Base-by-base conservation (phyloP, 2,329 filamentous ascomycete species). In the Ceratocystis eucalypticola region DNA sequence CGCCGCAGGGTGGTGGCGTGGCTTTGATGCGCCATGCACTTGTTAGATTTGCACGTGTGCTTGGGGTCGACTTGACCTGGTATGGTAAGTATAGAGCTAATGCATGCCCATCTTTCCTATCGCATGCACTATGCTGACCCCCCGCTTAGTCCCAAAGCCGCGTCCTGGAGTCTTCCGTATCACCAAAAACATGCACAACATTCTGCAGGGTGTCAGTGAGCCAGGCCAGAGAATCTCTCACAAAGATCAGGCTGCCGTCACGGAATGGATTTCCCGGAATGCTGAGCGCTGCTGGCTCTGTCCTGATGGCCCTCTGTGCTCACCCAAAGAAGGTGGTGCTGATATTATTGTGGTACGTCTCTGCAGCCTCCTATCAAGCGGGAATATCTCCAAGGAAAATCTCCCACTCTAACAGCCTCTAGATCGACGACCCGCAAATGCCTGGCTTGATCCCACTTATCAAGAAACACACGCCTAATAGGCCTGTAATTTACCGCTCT, bases 161-260 rank as follows among this genome's bases (percentile, higher is more conserved):
- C 85, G 87, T 63, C 88, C 88, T 2, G 86, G 88, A 17, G 85
- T 93, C 10, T 94, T 94, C 75, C 82, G 88, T 63, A 87, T 90
- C 74, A 94, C 89, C 70, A 94, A 94, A 77, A 91, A 88, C 70
- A 88, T 91, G 71, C 89, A 94, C 82, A 94, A 94, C 75, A 92
- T 93, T 69, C 83, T 94, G 2, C 89, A 94, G 76, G 89, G 89
- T 7, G 89, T 92, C 53, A 84, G 85, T 50, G 78, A 80, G 30
- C 82, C 84, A 0, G 81, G 83, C 2, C 82, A 89, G 70, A 81
- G 84, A n/a, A 79, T 93, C 41, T 83, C 80, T 0, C 70, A 78
- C 0, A 81, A 87, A 1, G 83, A 89, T 67, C 84, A 86, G 71
- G 74, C 77, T 0, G 75, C 78, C n/a, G 83, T 93, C 64, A 81